Conservation (phyloP, 176 grass and related monocot species). For the Carex kokanica region DNA sequence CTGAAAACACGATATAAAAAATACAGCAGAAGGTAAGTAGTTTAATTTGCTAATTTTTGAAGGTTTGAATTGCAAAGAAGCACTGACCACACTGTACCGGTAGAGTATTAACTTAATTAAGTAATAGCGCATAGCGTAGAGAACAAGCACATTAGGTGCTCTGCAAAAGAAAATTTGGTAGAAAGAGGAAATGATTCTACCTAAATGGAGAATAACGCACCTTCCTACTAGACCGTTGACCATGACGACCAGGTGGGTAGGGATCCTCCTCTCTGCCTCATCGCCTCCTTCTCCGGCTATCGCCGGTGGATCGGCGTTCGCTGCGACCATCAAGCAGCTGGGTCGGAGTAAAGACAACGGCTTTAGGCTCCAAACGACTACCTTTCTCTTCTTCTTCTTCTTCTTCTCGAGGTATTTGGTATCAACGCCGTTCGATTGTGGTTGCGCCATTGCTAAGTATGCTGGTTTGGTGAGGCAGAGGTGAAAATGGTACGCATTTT, state of each 20-base stretch:
- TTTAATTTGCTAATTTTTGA: constrained; percentile 6
- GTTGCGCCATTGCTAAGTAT: background rate
- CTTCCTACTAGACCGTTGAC: constrained; percentile 91
- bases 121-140: background rate
- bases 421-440: background rate
- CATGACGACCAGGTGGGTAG: constrained; percentile 74
- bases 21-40: constrained; percentile 8
- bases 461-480: background rate
- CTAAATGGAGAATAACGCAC: constrained; percentile 25
- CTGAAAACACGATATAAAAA: constrained; percentile 49
- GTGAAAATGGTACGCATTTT: background rate
- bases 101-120: no score
- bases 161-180: background rate
- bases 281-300: constrained; percentile 19
- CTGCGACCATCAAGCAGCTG: constrained; percentile 51
- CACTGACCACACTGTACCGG: background rate
- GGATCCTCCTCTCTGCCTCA: constrained; percentile 20
- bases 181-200: background rate
- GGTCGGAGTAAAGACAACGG: constrained; percentile 40
- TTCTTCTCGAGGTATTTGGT: background rate
- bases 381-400: background rate
- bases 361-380: background rate
- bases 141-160: background rate
- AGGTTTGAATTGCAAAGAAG: background rate
- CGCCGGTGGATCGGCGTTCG: constrained; percentile 15